A percentile compares a stretch with the other conserved stretches of the same genome.
phyloP scores from a whole-genome alignment of 2,329 filamentous ascomycete genomes.

The Scedosporium boydii region DNA sequence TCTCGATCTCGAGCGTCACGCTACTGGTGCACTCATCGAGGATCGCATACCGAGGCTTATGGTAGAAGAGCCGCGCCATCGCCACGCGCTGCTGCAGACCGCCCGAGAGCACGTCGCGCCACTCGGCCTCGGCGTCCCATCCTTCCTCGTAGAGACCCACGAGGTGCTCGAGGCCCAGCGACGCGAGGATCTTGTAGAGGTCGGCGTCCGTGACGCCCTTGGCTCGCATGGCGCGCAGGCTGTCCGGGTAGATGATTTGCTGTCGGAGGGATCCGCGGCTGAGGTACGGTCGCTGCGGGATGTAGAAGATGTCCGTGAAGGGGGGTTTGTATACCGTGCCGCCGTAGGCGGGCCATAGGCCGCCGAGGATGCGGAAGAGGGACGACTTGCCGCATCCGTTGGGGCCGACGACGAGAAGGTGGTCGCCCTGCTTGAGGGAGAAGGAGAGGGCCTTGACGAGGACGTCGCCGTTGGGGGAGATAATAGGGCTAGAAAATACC shows the following conservation, averaged over 20 bases:
- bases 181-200: constrained; percentile 64
- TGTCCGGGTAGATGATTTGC: constrained; percentile 95
- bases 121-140: constrained; percentile 93
- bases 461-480: constrained; percentile 93
- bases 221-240: constrained; percentile 73
- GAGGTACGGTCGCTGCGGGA: constrained; percentile 90
- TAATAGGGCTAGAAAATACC: constrained; percentile 56
- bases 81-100: constrained; percentile 93
- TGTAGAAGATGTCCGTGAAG: constrained; percentile 93
- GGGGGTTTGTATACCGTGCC: constrained; percentile 86
- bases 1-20: constrained; percentile 91
- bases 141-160: constrained; percentile 66
- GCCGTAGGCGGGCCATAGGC: constrained; percentile 95
- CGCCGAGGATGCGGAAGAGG: constrained; percentile 90
- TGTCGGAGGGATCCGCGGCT: constrained; percentile 87
- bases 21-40: constrained; percentile 93
- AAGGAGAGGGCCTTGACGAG: constrained; percentile 81
- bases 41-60: constrained; percentile 86
- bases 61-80: constrained; percentile 93
- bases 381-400: constrained; percentile 97
- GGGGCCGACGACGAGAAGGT: constrained; percentile 88
- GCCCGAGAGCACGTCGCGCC: constrained; percentile 87
- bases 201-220: constrained; percentile 77
- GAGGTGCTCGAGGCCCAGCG: constrained; percentile 75
- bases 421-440: constrained; percentile 74